phyloP scores from a whole-genome alignment of 169 alveolate genomes.

The Amoebophrya sp. region DNA sequence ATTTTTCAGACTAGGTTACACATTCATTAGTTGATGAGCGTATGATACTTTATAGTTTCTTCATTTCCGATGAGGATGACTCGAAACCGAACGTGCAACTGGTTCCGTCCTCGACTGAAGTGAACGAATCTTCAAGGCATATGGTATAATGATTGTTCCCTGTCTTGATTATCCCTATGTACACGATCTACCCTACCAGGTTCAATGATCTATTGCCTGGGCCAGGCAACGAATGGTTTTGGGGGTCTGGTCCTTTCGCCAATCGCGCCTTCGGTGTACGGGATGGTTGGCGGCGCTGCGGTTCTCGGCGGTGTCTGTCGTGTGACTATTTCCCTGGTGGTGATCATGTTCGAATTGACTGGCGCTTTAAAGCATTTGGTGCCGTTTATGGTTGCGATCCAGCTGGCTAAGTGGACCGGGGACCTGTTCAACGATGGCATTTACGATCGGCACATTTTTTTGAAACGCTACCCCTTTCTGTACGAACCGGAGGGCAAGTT shows the following conservation, averaged over 20 bases:
- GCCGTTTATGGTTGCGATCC: constrained; percentile 39
- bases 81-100: no score
- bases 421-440: constrained; percentile 37
- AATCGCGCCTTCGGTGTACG: constrained; percentile 31
- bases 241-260: background rate
- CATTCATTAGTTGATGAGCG: no score
- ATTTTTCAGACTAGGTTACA: no score
- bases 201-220: no score
- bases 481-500: constrained; percentile 24
- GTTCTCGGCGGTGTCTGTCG: constrained; percentile 49
- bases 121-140: no score
- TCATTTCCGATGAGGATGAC: no score
- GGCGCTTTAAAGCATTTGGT: constrained; percentile 37
- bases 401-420: constrained; percentile 38
- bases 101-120: no score
- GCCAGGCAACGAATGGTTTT: no score
- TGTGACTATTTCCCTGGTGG: constrained; percentile 47
- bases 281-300: constrained; percentile 46
- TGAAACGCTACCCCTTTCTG: constrained; percentile 36
- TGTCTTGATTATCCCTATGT: no score
- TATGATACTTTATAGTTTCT: no score
- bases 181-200: no score
- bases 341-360: constrained; percentile 41
- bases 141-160: no score
- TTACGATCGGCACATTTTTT: constrained; percentile 30